These are phyloP conservation scores for Brassica incana DNA, from an alignment of 345 rosid species.

Conservation along the genomic window DNA sequence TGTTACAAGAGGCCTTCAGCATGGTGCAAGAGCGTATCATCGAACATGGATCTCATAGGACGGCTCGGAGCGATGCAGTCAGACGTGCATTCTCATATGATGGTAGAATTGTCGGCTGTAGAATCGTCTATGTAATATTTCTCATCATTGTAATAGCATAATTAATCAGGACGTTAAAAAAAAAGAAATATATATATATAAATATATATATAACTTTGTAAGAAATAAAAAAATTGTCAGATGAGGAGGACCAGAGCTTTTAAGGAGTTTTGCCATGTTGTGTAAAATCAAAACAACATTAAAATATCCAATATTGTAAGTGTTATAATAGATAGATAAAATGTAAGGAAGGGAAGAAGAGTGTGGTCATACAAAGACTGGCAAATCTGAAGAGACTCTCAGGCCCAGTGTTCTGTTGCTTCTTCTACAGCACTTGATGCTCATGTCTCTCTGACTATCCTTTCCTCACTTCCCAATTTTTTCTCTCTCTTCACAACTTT, in stretches of 20 bases:
- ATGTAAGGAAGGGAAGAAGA: conserved; percentile 10
- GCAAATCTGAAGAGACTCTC: conserved; percentile 40
- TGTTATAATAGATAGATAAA: conserved; percentile 30
- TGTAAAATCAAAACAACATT: conserved; percentile 44
- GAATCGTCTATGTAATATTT: too few species aligned
- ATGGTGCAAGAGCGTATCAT: too few species aligned
- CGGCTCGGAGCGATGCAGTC: too few species aligned
- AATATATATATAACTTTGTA: too few species aligned
- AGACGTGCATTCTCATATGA: too few species aligned
- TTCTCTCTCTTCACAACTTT: background rate
- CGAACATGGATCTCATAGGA: too few species aligned
- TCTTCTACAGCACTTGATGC: conserved; percentile 50
- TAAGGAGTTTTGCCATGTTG: conserved; percentile 44
- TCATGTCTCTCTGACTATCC: conserved; percentile 45
- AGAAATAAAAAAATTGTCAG: background rate
- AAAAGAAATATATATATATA: too few species aligned
- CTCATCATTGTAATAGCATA: too few species aligned
- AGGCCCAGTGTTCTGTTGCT: conserved; percentile 46
- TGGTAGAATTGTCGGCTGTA: too few species aligned
- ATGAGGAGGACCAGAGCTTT: conserved; percentile 39
- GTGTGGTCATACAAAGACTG: conserved; percentile 43
- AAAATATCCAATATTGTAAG: conserved; percentile 40
- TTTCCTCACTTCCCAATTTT: background rate
- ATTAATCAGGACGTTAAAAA: too few species aligned
- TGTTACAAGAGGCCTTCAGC: too few species aligned